Evolutionary conservation across 1,139 yeast species (phyloP).

Genomic region (Lipomyces yarrowii): DNA sequence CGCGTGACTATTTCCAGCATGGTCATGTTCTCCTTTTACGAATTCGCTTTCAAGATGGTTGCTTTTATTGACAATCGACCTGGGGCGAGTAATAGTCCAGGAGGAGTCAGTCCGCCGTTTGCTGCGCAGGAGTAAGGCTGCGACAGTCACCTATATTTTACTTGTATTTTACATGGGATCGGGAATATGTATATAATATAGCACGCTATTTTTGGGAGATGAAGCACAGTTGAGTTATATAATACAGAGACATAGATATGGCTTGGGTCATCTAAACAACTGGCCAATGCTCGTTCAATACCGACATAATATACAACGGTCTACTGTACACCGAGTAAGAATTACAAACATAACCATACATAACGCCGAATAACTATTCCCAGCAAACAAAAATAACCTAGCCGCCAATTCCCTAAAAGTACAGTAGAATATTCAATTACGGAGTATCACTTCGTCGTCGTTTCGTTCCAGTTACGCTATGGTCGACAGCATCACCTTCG

Average conservation of each 20-base stretch:
- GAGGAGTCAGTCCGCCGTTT: neutral
- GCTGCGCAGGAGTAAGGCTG: neutral
- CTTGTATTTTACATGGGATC: neutral
- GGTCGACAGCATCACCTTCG: neutral
- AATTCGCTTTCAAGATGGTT: conserved; percentile 5
- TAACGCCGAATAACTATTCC: neutral
- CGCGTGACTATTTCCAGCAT: conserved; percentile 60
- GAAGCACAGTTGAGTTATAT: neutral
- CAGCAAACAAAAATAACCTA: neutral
- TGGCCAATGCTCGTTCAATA: neutral
- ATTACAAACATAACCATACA: neutral
- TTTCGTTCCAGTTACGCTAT: neutral
- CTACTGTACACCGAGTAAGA: neutral
- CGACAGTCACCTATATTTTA: neutral
- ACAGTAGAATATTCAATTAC: neutral
- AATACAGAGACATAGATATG: neutral
- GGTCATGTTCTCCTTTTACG: conserved; percentile 23
- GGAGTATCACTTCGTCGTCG: conserved; percentile 6
- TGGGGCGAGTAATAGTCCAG: neutral
- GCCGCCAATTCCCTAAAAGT: neutral
- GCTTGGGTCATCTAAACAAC: neutral
- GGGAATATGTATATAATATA: neutral
- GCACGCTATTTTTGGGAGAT: neutral
- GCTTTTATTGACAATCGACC: conserved; percentile 1
- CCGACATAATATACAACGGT: neutral